Conservation (phyloP, 805 yeast species). For the Debaryomyces castellii region DNA sequence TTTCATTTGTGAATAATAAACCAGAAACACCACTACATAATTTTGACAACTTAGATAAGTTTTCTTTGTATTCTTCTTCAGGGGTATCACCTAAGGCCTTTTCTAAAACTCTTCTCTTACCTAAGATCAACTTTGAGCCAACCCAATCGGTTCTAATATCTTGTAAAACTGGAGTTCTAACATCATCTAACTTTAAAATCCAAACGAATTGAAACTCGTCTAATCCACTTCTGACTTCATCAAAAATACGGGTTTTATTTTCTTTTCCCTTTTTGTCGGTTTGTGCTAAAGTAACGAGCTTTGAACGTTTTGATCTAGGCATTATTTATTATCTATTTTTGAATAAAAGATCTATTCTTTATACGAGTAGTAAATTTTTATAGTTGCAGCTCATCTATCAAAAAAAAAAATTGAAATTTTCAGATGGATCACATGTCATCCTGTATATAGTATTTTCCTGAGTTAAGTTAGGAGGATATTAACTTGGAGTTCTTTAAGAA, state of each 20-base stretch:
- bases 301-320: slow-evolving; percentile 98
- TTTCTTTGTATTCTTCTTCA: slow-evolving; percentile 88
- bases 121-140: slow-evolving; percentile 86
- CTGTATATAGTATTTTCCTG: not conserved
- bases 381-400: slow-evolving; percentile 23
- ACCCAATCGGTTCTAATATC: slow-evolving; percentile 90
- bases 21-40: slow-evolving; percentile 79
- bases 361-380: not conserved
- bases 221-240: slow-evolving; percentile 79
- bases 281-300: slow-evolving; percentile 91
- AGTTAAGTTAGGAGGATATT: not conserved
- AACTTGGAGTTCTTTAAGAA: slow-evolving; percentile 12
- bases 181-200: slow-evolving; percentile 85
- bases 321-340: slow-evolving; percentile 36
- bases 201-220: slow-evolving; percentile 78
- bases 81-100: slow-evolving; percentile 87
- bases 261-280: slow-evolving; percentile 95
- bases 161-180: slow-evolving; percentile 93
- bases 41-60: slow-evolving; percentile 67
- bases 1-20: slow-evolving; percentile 83
- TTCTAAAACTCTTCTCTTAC: slow-evolving; percentile 89
- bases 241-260: slow-evolving; percentile 87
- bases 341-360: not conserved
- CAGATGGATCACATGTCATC: slow-evolving; percentile 1
- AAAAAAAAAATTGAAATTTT: slow-evolving; percentile 12